Evolutionary conservation across 495 filamentous ascomycete species (phyloP), one percentile per base, ranked within the genome.

Genomic region (Rostrohypoxylon terebratum): DNA sequence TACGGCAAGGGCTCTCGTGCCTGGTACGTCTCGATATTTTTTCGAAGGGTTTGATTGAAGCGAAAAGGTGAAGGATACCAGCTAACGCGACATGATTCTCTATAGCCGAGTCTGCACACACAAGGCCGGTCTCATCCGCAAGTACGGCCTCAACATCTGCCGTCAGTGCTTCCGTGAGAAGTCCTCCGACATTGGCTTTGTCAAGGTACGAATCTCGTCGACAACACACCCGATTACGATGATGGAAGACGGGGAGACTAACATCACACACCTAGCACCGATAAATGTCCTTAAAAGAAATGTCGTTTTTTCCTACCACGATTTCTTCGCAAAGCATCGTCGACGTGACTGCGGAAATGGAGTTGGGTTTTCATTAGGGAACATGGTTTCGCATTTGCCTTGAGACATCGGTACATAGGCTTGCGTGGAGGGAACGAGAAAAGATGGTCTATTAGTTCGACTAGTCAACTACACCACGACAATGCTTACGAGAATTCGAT

Each of bases 151-250:
- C 80, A 94, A 98, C 86, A 95, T 98, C 89, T 98, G 95, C 92
- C 92, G 94, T 89, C 94, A 99, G 87, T 98, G 96, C 91, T 99
- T 99, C 90, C 87, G 96, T 80, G 96, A 99, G 90, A 98, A 98
- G 90, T 87, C 90, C 73, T 77, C 86, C 81, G 95, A 98, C 83
- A 97, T 99, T 84, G 96, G 96, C 77, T 99, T 99, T 89, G 86
- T 90, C 86, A 98, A 99, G 94, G 95, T 95, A 87, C 83, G 88
- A 69, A 61, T 45, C 9, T 21, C 16, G 13, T 6, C 36, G 4
- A 33, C 65, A 38, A 66, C 21, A 51, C 28, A 44, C 11, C 36
- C 45, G 45, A 47, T 6, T 23, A 23, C n/a, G 57, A 18, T 28
- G n/a, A 48, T 47, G 44, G 28, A 28, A 28, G 57, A 55, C n/a